Evolutionary conservation across 495 filamentous ascomycete species (phyloP).

Genomic region (Pyronema domesticum): DNA sequence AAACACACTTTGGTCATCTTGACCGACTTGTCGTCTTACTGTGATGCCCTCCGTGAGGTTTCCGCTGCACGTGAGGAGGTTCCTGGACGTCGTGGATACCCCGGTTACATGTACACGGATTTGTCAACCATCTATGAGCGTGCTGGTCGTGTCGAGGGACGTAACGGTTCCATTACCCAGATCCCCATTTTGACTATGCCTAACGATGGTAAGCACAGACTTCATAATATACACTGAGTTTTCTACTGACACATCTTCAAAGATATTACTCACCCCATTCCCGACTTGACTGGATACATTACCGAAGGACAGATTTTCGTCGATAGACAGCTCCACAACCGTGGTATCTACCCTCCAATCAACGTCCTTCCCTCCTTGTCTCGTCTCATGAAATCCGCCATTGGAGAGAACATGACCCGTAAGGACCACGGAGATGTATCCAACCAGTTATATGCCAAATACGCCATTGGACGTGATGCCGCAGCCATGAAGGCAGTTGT

Average conservation of each 20-base stretch:
- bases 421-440: conserved; percentile 96
- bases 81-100: conserved; percentile 96
- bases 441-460: conserved; percentile 99
- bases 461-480: conserved; percentile 95
- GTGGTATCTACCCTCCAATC: conserved; percentile 94
- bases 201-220: conserved; percentile 56
- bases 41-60: conserved; percentile 76
- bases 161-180: conserved; percentile 96
- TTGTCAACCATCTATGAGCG: conserved; percentile 99
- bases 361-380: conserved; percentile 97
- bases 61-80: conserved; percentile 98
- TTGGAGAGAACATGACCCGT: conserved; percentile 87
- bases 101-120: conserved; percentile 99
- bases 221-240: neutral
- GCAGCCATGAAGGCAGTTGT: conserved; percentile 99
- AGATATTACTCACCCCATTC: conserved; percentile 98
- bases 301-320: conserved; percentile 98
- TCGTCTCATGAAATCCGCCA: conserved; percentile 99
- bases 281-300: conserved; percentile 96
- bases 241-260: conserved; percentile 19
- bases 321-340: conserved; percentile 87
- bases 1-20: conserved; percentile 99
- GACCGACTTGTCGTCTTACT: conserved; percentile 94
- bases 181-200: conserved; percentile 99
- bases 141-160: conserved; percentile 91